Conservation (phyloP, 257 asterid genomes). For the Primulina tabacum region DNA sequence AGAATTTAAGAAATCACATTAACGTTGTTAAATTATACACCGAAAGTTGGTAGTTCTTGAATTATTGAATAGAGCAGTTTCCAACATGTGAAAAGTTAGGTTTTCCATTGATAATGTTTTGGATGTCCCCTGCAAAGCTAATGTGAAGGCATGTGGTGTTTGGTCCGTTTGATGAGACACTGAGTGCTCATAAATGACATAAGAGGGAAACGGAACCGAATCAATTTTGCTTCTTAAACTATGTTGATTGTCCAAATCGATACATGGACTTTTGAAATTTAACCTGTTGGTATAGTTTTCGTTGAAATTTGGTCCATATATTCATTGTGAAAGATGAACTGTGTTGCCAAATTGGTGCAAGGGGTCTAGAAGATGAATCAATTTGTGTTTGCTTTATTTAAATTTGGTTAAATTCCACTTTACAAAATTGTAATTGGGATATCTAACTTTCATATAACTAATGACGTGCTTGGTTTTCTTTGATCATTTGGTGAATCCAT, state of each 20-base stretch:
- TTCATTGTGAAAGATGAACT: not conserved
- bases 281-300: not conserved
- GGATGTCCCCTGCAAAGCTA: not conserved
- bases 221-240: not conserved
- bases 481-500: too few relatives aligned
- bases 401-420: too few relatives aligned
- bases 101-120: not conserved
- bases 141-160: constrained; percentile 21
- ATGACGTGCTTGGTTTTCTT: too few relatives aligned
- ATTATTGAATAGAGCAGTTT: not conserved
- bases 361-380: too few relatives aligned
- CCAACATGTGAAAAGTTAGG: not conserved
- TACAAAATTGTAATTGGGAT: too few relatives aligned
- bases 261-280: not conserved
- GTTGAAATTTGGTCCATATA: not conserved
- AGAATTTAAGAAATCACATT: not conserved
- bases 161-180: not conserved
- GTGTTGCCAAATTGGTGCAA: not conserved
- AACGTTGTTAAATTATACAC: not conserved
- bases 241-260: not conserved
- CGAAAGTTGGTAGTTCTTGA: not conserved
- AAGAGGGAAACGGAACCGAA: too few relatives aligned
- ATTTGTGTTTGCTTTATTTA: not conserved
- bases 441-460: too few relatives aligned
- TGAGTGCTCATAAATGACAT: not conserved